Percentiles rank a stretch among this genome's conserved stretches.
Conservation (phyloP, 2,329 filamentous ascomycete species). For the Leptographium flavum region DNA sequence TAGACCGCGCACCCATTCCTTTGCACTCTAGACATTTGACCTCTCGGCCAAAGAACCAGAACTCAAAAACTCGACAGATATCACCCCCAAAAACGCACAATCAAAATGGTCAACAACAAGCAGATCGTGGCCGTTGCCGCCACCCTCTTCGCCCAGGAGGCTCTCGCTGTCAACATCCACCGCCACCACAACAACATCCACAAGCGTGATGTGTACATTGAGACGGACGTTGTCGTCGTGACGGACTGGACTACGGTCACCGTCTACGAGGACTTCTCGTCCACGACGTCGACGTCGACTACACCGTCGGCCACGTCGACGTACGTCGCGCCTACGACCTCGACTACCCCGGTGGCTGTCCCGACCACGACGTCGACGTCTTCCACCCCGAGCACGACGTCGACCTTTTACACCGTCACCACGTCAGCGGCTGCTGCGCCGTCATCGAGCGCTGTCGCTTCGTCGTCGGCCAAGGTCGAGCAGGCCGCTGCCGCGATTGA, state of each 20-base stretch:
- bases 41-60: background rate
- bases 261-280: constrained; percentile 17
- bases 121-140: constrained; percentile 25
- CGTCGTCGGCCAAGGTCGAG: background rate
- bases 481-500: background rate
- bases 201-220: constrained; percentile 17
- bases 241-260: constrained; percentile 29
- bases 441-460: background rate
- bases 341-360: background rate
- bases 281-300: background rate
- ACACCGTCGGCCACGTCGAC: constrained; percentile 2
- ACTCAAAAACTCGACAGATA: too few relatives aligned
- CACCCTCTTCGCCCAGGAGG: constrained; percentile 27
- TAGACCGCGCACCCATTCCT: constrained; percentile 23
- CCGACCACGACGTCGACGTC: constrained; percentile 4
- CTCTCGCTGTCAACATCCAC: constrained; percentile 27
- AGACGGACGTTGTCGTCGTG: constrained; percentile 20
- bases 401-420: constrained; percentile 5
- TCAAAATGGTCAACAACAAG: constrained; percentile 9
- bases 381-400: too few relatives aligned
- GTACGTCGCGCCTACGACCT: background rate
- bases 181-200: constrained; percentile 23
- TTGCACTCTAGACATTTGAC: background rate
- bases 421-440: constrained; percentile 3
- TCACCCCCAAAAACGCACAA: background rate